phyloP scores from a whole-genome alignment of 371 early-diverging fungal genomes.

The Zychaea mexicana region DNA sequence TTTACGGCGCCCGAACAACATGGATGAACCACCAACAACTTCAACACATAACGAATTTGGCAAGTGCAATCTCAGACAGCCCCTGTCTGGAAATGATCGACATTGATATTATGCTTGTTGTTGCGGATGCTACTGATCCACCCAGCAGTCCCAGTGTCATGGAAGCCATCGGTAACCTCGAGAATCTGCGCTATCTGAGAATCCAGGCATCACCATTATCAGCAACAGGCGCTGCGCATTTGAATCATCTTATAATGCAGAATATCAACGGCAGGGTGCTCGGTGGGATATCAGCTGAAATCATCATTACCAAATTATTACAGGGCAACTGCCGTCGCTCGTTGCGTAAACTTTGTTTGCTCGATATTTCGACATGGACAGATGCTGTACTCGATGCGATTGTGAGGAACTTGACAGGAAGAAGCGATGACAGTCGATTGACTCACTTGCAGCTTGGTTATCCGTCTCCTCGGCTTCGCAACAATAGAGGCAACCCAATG shows the following conservation, averaged over 20 bases:
- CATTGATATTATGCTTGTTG: background rate
- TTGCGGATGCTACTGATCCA: background rate
- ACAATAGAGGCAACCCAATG: background rate
- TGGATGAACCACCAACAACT: too few relatives aligned
- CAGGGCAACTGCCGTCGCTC: background rate
- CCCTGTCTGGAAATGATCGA: background rate
- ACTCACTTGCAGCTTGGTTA: background rate
- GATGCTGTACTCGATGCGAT: constrained; percentile 2
- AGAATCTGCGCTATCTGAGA: background rate
- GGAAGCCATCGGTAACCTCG: background rate
- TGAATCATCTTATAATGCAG: too few relatives aligned
- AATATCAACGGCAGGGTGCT: too few relatives aligned
- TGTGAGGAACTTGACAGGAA: background rate
- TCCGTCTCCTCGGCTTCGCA: background rate
- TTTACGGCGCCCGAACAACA: background rate
- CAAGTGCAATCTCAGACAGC: background rate
- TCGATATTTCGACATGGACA: background rate
- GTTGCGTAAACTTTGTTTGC: background rate
- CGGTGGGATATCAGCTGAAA: background rate
- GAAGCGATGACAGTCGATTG: background rate
- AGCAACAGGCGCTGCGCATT: too few relatives aligned
- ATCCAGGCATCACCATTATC: background rate
- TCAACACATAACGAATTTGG: background rate
- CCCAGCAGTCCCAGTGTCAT: too few relatives aligned
- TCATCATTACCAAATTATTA: background rate